Conservation (phyloP, 495 filamentous ascomycete genomes). For the Schizothecium vesticola region DNA sequence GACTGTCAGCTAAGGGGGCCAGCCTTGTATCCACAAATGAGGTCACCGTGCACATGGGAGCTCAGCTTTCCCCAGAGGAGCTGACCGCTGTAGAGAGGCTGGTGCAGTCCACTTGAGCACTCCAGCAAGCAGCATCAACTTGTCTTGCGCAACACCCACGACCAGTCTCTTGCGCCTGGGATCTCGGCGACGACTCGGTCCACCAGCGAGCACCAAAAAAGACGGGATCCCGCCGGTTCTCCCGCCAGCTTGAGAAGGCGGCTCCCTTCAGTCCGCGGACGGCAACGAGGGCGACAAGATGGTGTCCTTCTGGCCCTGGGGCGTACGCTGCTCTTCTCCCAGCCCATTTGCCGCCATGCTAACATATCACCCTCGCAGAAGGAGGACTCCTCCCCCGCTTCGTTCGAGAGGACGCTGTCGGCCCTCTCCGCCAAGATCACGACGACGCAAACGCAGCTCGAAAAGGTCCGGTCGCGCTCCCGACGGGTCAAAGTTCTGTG, state of each 20-base stretch:
- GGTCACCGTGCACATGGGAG: constrained; percentile 19
- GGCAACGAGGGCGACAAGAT: constrained; percentile 39
- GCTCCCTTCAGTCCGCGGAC: background rate
- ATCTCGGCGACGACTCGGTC: background rate
- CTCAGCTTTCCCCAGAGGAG: background rate
- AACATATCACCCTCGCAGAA: constrained; percentile 44
- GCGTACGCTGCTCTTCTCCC: constrained; percentile 34
- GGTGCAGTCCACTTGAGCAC: no score
- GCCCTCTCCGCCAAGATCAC: constrained; percentile 76
- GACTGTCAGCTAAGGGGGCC: background rate
- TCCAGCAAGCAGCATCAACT: background rate
- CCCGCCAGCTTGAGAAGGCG: background rate
- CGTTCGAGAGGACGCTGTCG: constrained; percentile 85
- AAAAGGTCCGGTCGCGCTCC: constrained; percentile 60
- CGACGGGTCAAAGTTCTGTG: constrained; percentile 79
- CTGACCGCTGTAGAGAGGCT: background rate
- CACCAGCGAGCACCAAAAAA: background rate
- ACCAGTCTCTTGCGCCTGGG: background rate
- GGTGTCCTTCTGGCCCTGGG: constrained; percentile 71
- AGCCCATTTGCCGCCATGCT: background rate
- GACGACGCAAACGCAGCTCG: constrained; percentile 62
- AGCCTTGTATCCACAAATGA: constrained; percentile 15
- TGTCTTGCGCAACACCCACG: background rate
- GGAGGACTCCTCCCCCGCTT: constrained; percentile 78
- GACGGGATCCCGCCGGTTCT: background rate